Conservation (phyloP, 179 eudicot species). For the Camellia oleifera region DNA sequence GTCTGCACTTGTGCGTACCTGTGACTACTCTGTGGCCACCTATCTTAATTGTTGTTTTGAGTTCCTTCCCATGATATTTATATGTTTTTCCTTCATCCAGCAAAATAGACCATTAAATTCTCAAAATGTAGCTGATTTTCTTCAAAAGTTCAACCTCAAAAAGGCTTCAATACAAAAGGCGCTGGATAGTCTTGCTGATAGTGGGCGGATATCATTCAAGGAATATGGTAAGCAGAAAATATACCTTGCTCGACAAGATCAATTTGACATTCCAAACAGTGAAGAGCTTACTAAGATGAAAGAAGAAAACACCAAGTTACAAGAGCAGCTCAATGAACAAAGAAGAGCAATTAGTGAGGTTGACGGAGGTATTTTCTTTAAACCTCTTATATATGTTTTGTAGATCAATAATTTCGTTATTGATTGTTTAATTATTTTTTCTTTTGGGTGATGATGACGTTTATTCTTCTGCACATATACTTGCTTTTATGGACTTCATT, state of each 20-base stretch:
- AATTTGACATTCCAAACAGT: conserved; percentile 77
- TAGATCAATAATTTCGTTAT: background rate
- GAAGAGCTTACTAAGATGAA: conserved; percentile 91
- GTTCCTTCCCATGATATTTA: conserved; percentile 5
- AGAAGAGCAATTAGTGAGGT: conserved; percentile 57
- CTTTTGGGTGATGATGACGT: background rate
- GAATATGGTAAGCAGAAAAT: conserved; percentile 99
- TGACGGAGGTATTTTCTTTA: conserved; percentile 69
- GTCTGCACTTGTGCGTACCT: background rate
- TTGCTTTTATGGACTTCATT: background rate
- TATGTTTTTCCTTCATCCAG: conserved; percentile 34
- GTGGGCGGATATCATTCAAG: conserved; percentile 74
- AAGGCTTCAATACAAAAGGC: conserved; percentile 93
- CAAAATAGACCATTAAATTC: conserved; percentile 93
- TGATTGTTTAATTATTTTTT: background rate
- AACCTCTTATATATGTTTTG: background rate
- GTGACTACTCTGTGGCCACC: background rate
- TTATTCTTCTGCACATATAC: background rate
- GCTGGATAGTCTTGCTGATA: conserved; percentile 78
- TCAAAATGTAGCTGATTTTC: conserved; percentile 84
- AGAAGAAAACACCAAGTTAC: conserved; percentile 71
- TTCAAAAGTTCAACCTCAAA: conserved; percentile 92
- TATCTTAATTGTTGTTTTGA: conserved; percentile 4
- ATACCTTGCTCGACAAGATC: conserved; percentile 92
- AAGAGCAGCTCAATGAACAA: conserved; percentile 62